Conservation (phyloP, 139 green algal genomes). For the Chlorella sp. region DNA sequence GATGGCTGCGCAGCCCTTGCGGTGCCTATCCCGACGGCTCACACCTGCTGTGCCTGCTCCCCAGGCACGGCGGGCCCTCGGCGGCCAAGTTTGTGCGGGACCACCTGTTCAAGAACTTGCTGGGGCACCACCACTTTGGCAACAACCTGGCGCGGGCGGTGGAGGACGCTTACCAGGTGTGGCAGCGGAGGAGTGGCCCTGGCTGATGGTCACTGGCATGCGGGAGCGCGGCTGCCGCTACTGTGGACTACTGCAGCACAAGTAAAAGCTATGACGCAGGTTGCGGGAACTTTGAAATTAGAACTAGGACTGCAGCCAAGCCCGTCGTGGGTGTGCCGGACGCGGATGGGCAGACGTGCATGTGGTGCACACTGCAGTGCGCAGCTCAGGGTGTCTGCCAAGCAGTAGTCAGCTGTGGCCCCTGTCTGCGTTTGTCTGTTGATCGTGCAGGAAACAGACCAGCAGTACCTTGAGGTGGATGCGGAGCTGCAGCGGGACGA, state of each 20-base stretch:
- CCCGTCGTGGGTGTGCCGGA: too few relatives aligned
- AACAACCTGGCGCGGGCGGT: conserved; percentile 61
- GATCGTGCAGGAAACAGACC: background rate
- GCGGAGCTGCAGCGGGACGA: conserved; percentile 34
- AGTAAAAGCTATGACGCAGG: too few relatives aligned
- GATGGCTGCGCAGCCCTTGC: background rate
- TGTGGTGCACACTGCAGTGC: background rate
- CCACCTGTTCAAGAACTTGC: conserved; percentile 89
- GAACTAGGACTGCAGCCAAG: too few relatives aligned
- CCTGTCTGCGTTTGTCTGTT: too few relatives aligned
- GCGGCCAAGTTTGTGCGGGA: conserved; percentile 88
- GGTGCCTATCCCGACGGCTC: background rate
- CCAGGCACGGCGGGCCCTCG: conserved; percentile 90
- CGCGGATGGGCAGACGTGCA: too few relatives aligned
- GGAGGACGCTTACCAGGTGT: conserved; percentile 17
- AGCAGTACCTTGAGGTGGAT: conserved; percentile 26
- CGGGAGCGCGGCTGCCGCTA: too few relatives aligned
- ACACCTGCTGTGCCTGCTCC: background rate
- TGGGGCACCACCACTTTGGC: conserved; percentile 77
- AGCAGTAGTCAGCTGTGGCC: background rate
- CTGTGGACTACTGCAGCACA: too few relatives aligned
- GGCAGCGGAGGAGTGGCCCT: background rate
- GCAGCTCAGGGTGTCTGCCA: background rate
- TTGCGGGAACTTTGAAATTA: too few relatives aligned
- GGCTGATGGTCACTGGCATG: too few relatives aligned